phyloP scores from a whole-genome alignment of 1,139 yeast species.

The Yamadazyma atmosphaerica region DNA sequence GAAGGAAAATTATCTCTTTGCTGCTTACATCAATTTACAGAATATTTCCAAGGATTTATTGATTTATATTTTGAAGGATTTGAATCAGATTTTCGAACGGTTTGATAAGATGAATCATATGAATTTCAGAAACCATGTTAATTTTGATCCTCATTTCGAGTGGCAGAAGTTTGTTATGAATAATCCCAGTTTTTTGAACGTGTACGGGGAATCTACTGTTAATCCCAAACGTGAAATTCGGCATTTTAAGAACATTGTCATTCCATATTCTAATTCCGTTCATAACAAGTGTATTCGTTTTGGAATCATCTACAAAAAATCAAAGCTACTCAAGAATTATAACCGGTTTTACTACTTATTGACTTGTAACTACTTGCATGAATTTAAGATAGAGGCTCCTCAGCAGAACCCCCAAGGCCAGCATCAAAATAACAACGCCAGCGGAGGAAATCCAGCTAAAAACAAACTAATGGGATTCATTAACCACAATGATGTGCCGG shows the following conservation, averaged over 20 bases:
- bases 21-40: constrained; percentile 45
- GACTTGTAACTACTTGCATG: constrained; percentile 48
- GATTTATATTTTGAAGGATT: constrained; percentile 40
- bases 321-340: constrained; percentile 43
- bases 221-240: constrained; percentile 34
- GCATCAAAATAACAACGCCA: not conserved
- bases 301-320: constrained; percentile 45
- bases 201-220: constrained; percentile 25
- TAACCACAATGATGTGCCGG: constrained; percentile 42
- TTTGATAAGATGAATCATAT: constrained; percentile 26
- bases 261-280: constrained; percentile 40
- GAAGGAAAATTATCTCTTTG: constrained; percentile 46
- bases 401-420: constrained; percentile 12
- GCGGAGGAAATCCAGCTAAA: constrained; percentile 15
- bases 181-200: constrained; percentile 39
- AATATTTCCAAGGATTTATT: constrained; percentile 44
- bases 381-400: constrained; percentile 35
- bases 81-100: constrained; percentile 32
- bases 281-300: constrained; percentile 48
- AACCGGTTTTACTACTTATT: constrained; percentile 39
- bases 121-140: constrained; percentile 23
- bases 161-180: constrained; percentile 43
- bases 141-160: constrained; percentile 23
- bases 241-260: constrained; percentile 25
- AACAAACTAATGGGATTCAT: constrained; percentile 45